Percentiles rank a stretch among this genome's conserved stretches.
Conservation (phyloP, 495 filamentous ascomycete genomes). For the Podospora conica region DNA sequence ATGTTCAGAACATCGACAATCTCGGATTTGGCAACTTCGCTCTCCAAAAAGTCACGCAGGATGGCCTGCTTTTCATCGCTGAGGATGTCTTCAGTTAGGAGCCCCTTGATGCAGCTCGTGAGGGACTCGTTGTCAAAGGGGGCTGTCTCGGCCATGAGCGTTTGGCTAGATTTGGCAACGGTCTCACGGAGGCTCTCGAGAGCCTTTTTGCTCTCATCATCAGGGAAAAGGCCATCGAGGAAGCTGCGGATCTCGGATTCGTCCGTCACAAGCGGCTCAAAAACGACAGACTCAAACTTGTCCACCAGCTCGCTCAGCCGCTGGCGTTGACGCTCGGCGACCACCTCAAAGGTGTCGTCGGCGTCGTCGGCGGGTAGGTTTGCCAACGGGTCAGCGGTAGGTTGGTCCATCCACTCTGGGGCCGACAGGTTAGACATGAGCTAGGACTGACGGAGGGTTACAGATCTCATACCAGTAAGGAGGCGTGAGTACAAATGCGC, state of each 20-base stretch:
- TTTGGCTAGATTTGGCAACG: slow-evolving; percentile 10
- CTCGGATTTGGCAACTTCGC: slow-evolving; percentile 50
- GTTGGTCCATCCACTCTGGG: slow-evolving; percentile 51
- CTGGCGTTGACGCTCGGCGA: slow-evolving; percentile 40
- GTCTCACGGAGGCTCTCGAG: slow-evolving; percentile 20
- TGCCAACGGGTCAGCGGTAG: slow-evolving; percentile 13
- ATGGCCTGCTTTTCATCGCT: slow-evolving; percentile 55
- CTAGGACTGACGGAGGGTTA: neutral
- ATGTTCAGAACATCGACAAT: slow-evolving; percentile 65
- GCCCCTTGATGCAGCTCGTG: slow-evolving; percentile 41
- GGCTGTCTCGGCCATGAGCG: slow-evolving; percentile 15
- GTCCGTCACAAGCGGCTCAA: slow-evolving; percentile 45
- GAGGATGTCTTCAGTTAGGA: slow-evolving; percentile 55
- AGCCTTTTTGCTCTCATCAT: slow-evolving; percentile 31
- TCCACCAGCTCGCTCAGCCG: slow-evolving; percentile 45
- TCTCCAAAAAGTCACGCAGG: slow-evolving; percentile 55
- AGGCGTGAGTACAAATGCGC: slow-evolving; percentile 56
- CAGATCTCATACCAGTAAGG: slow-evolving; percentile 38
- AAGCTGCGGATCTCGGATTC: slow-evolving; percentile 42
- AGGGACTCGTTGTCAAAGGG: slow-evolving; percentile 29
- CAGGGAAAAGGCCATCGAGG: slow-evolving; percentile 47
- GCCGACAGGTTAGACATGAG: neutral
- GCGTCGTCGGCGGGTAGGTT: slow-evolving; percentile 17
- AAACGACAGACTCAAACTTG: slow-evolving; percentile 56
- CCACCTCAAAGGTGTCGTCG: slow-evolving; percentile 26